These are phyloP conservation scores for Ophiostoma ulmi DNA, from an alignment of 2,329 filamentous ascomycete species.

Conservation along the genomic window DNA sequence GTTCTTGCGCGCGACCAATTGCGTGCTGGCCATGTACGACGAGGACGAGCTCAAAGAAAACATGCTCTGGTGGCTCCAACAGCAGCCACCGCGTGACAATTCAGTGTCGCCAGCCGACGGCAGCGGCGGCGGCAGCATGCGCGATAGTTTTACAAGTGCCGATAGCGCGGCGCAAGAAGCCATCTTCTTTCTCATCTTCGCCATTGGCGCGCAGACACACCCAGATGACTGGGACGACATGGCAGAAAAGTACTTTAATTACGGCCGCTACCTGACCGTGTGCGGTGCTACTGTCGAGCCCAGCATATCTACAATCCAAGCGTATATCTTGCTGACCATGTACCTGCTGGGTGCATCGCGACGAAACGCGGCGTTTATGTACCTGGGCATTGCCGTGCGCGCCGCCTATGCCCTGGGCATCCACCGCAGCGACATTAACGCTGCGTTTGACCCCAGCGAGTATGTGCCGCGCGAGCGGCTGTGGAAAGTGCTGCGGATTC, in stretches of 20 bases:
- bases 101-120: not conserved
- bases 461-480: conserved; percentile 32
- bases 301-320: conserved; percentile 47
- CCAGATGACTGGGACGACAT: conserved; percentile 24
- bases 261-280: conserved; percentile 38
- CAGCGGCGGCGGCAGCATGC: not conserved
- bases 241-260: conserved; percentile 27
- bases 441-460: conserved; percentile 31
- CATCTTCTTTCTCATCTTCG: conserved; percentile 28
- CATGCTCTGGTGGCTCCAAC: conserved; percentile 32
- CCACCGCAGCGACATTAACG: conserved; percentile 37
- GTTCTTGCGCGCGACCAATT: conserved; percentile 32
- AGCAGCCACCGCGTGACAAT: conserved; percentile 23
- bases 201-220: conserved; percentile 29
- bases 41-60: conserved; percentile 30
- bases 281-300: conserved; percentile 50
- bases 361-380: conserved; percentile 59
- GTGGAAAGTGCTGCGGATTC: conserved; percentile 35
- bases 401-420: conserved; percentile 54
- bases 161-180: conserved; percentile 20
- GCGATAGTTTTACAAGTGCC: conserved; percentile 30
- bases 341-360: conserved; percentile 56
- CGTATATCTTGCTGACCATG: conserved; percentile 53
- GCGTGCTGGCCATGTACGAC: conserved; percentile 35
- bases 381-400: conserved; percentile 54